phyloP scores from a whole-genome alignment of 2,329 filamentous ascomycete species.

The Aureobasidium musti region DNA sequence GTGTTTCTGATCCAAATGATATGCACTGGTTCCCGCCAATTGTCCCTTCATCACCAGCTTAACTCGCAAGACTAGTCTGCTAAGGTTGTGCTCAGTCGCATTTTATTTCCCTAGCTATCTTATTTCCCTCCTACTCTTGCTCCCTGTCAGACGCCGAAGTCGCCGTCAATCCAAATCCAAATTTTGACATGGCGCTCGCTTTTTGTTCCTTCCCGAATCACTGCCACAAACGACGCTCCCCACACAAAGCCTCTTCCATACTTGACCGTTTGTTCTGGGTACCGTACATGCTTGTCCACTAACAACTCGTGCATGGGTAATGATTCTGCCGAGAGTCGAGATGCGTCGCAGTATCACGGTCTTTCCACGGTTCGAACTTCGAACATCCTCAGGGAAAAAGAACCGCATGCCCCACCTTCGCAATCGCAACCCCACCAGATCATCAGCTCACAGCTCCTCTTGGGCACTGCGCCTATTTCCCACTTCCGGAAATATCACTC shows the following conservation, averaged over 20 bases:
- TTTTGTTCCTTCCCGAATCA: neutral
- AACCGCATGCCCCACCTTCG: slow-evolving; percentile 3
- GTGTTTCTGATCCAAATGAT: neutral
- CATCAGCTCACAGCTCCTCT: neutral
- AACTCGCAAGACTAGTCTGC: neutral
- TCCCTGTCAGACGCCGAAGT: slow-evolving; percentile 1
- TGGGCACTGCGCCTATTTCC: neutral
- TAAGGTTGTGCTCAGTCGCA: neutral
- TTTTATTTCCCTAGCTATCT: neutral
- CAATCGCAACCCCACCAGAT: slow-evolving; percentile 24
- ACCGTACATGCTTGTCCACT: neutral
- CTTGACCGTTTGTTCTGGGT: slow-evolving; percentile 7
- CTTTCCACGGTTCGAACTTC: slow-evolving; percentile 13
- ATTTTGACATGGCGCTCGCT: slow-evolving; percentile 8
- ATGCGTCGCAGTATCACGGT: neutral
- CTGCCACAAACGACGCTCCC: neutral
- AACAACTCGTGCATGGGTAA: neutral
- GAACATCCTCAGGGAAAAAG: slow-evolving; percentile 4
- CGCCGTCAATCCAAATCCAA: slow-evolving; percentile 4
- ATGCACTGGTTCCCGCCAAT: neutral
- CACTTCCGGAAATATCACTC: neutral
- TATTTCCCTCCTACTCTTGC: neutral
- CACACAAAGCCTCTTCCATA: slow-evolving; percentile 18
- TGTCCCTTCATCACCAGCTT: neutral
- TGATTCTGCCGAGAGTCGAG: neutral